phyloP scores from a whole-genome alignment of 441 rosid genomes.

The Capsella rubella region DNA sequence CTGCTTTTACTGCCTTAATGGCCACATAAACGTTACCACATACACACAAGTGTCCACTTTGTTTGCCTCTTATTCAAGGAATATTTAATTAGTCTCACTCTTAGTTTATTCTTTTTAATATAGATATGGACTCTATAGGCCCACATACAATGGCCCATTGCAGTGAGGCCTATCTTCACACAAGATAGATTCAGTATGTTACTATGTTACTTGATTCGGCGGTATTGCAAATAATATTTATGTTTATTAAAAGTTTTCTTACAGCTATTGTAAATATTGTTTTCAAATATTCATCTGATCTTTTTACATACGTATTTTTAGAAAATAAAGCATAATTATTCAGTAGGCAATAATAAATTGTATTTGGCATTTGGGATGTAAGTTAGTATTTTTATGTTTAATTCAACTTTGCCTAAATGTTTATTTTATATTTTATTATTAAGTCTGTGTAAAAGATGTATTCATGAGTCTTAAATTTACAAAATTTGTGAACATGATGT shows the following conservation, averaged over 20 bases:
- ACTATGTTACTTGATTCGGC: no score
- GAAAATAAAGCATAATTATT: no score
- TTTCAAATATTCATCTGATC: background rate
- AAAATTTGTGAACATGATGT: no score
- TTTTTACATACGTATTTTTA: no score
- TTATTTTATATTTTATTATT: no score
- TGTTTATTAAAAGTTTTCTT: no score
- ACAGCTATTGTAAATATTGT: background rate
- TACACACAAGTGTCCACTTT: conserved; percentile 40
- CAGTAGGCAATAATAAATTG: background rate
- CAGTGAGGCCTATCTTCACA: conserved; percentile 3
- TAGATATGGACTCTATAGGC: conserved; percentile 14
- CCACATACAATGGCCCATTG: background rate
- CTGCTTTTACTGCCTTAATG: conserved; percentile 17
- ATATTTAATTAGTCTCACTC: background rate
- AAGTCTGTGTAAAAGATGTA: no score
- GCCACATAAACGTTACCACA: conserved; percentile 36
- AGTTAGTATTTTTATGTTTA: no score
- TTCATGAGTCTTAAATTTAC: no score
- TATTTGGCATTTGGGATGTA: no score
- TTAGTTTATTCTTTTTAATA: background rate
- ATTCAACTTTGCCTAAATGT: background rate
- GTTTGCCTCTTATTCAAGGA: conserved; percentile 32
- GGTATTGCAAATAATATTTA: no score
- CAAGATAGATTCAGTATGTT: background rate